Conservation (phyloP, 305 asterid genomes). For the Striga hermonthica region DNA sequence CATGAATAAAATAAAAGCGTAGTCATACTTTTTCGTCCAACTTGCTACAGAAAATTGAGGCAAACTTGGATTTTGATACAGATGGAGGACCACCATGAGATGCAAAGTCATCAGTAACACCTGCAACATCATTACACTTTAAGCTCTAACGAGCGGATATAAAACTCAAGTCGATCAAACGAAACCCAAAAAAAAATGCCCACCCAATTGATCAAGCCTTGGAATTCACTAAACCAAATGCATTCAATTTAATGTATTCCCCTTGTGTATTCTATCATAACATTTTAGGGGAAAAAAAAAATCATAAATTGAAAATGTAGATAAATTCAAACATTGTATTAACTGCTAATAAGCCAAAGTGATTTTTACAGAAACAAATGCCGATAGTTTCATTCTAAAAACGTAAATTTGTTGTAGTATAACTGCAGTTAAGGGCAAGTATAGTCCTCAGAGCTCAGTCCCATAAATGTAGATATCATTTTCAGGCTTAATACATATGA, state of each 20-base stretch:
- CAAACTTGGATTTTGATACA: conserved; percentile 39
- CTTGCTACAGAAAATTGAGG: conserved; percentile 36
- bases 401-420: background rate
- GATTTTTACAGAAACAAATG: conserved; percentile 17
- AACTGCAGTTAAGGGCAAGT: background rate
- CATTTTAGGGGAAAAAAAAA: background rate
- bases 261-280: conserved; percentile 12
- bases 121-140: conserved; percentile 39
- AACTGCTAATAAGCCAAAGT: background rate
- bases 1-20: conserved; percentile 29
- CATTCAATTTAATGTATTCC: conserved; percentile 11
- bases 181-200: conserved; percentile 11
- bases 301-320: conserved; percentile 9
- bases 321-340: background rate
- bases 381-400: background rate
- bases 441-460: background rate
- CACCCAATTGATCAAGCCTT: conserved; percentile 19
- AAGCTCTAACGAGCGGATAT: conserved; percentile 20
- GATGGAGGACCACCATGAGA: conserved; percentile 41
- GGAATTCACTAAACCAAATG: conserved; percentile 15
- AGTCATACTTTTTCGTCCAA: conserved; percentile 55
- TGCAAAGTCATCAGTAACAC: conserved; percentile 40
- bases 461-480: background rate
- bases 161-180: background rate
- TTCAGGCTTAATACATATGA: conserved; percentile 12